Evolutionary conservation across 352 stramenopile genomes (phyloP), one percentile per base, ranked within the genome.

Genomic region (Saprolegnia diclina): DNA sequence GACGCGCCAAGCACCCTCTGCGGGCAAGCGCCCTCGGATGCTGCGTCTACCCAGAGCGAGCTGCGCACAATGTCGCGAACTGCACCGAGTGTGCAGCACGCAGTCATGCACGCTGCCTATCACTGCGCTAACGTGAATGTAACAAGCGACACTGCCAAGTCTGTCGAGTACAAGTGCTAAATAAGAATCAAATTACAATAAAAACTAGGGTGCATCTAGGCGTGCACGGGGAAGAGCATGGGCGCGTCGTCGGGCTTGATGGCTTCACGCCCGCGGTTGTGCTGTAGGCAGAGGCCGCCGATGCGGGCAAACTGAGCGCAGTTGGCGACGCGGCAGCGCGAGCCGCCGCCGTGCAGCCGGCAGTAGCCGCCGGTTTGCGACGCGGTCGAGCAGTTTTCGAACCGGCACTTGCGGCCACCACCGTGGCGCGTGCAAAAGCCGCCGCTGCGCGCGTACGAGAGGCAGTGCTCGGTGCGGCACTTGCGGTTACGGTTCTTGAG

Each of bases 361-460:
- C 65, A 71, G 56, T 45, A 71, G 54, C 65, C 65, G 35, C 57
- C 57, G 35, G 65, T 71, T 66, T 67, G 65, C 4, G 65, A 71
- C 29, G 65, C 55, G 16, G 54, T 71, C 24, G 35, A 24, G 42
- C 65, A 71, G 14, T 32, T 38, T 22, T 71, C 65, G 37, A 42
- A 46, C 42, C 67, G 57, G 65, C 65, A 71, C 56, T 71, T 71
- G n/a, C 57, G 44, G 1, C 65, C 65, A 38, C 65, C 65, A 32
- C 65, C 65, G 37, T 71, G 65, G 26, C 54, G 54, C 1, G 65
- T 71, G 56, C 65, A 71, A 29, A 55, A 72, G 24, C 65, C 65
- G 19, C 65, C 65, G 26, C 65, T 72, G n/a, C 55, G 59, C 1
- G 59, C 65, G 32, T 67, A 72, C 24, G 65, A 72, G 18, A 69